phyloP scores from a whole-genome alignment of 768 basidiomycete genomes.

The Tricholoma sp. region DNA sequence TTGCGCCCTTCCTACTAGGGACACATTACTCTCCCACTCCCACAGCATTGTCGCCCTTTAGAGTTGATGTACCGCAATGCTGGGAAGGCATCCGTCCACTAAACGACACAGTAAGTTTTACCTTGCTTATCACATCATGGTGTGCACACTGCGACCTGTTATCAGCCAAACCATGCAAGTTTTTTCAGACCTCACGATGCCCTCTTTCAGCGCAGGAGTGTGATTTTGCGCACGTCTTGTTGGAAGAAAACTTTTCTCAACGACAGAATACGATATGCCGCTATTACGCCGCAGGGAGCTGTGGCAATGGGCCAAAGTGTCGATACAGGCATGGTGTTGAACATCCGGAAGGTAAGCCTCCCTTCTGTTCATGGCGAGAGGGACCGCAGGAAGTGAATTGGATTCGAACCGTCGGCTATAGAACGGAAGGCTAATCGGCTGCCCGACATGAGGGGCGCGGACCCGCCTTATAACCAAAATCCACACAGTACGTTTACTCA shows the following conservation, averaged over 20 bases:
- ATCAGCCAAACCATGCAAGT: conserved; percentile 47
- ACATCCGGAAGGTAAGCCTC: conserved; percentile 10
- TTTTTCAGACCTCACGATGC: conserved; percentile 38
- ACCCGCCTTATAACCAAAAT: neutral
- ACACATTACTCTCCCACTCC: neutral
- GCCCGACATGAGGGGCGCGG: neutral
- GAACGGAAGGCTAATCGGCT: neutral
- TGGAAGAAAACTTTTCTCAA: conserved; percentile 19
- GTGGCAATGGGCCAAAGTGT: conserved; percentile 32
- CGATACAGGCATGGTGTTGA: conserved; percentile 30
- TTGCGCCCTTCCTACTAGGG: neutral
- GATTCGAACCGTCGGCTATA: conserved; percentile 2
- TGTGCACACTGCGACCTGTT: neutral
- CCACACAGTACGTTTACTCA: neutral
- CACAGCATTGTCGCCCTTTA: neutral
- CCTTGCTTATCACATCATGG: conserved; percentile 7
- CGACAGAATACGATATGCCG: conserved; percentile 24
- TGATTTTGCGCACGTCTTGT: conserved; percentile 40
- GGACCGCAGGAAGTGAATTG: neutral
- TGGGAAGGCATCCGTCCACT: conserved; percentile 26
- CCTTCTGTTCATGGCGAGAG: neutral
- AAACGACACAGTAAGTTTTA: conserved; percentile 36
- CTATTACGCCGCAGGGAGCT: conserved; percentile 32
- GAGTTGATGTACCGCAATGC: neutral
- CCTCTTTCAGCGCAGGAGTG: conserved; percentile 40